Percentiles rank a stretch among this genome's conserved stretches.
Evolutionary conservation across 495 filamentous ascomycete species (phyloP).

Genomic region (Lophiostoma macrostomum): DNA sequence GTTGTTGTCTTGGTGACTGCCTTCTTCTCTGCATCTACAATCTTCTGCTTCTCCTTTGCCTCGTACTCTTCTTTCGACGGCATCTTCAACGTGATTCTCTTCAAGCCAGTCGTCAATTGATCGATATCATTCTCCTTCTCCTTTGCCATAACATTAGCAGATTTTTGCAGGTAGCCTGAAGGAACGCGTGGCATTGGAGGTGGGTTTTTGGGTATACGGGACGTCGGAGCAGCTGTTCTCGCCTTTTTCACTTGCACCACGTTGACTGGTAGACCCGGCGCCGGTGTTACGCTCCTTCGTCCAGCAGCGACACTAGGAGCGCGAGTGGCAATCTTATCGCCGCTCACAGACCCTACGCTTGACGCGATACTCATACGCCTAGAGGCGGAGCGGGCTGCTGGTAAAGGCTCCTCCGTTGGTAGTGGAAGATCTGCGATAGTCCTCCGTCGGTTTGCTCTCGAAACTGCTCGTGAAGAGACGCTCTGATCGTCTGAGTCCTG

Average conservation of each 20-base stretch:
- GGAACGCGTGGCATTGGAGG: constrained; percentile 50
- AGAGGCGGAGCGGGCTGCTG: constrained; percentile 19
- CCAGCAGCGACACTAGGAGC: constrained; percentile 13
- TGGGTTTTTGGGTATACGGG: constrained; percentile 44
- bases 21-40: constrained; percentile 26
- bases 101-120: constrained; percentile 62
- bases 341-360: constrained; percentile 34
- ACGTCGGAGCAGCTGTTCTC: constrained; percentile 47
- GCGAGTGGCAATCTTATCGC: constrained; percentile 29
- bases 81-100: constrained; percentile 69
- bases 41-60: constrained; percentile 51
- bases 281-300: constrained; percentile 15
- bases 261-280: constrained; percentile 24
- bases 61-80: constrained; percentile 69
- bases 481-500: constrained; percentile 55
- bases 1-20: constrained; percentile 15
- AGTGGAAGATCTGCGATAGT: constrained; percentile 57
- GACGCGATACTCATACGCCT: constrained; percentile 46
- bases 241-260: constrained; percentile 28
- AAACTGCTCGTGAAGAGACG: constrained; percentile 29
- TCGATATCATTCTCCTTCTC: constrained; percentile 53
- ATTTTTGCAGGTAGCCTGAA: constrained; percentile 25
- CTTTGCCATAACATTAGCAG: constrained; percentile 10
- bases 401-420: constrained; percentile 19
- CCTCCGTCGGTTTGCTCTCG: constrained; percentile 57